Conservation (phyloP, 2,329 filamentous ascomycete species). For the Aspergillus piperis region DNA sequence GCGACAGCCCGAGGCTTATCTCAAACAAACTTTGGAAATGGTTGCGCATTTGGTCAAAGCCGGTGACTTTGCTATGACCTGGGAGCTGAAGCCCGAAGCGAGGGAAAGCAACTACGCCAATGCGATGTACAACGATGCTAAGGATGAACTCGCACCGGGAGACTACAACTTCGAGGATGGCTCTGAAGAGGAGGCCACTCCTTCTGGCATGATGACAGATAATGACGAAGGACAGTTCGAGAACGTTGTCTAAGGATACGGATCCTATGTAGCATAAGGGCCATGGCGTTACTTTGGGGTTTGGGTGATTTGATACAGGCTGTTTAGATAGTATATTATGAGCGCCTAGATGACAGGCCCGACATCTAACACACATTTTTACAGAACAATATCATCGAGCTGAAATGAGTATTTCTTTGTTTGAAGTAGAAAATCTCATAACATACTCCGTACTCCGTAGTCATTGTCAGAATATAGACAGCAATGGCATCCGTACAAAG, state of each 20-base stretch:
- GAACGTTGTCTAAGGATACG: conserved; percentile 58
- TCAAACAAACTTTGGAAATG: conserved; percentile 80
- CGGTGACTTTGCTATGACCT: conserved; percentile 82
- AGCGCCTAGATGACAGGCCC: conserved; percentile 9
- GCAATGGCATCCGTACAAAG: not conserved
- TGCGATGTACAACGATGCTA: conserved; percentile 50
- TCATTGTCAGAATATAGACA: not conserved
- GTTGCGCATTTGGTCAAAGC: conserved; percentile 80
- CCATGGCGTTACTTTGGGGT: conserved; percentile 24
- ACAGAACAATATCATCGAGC: not conserved
- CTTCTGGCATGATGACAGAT: conserved; percentile 56
- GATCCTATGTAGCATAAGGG: conserved; percentile 30
- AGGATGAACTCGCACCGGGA: conserved; percentile 53
- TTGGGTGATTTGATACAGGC: conserved; percentile 16
- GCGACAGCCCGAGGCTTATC: conserved; percentile 87
- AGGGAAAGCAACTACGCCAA: conserved; percentile 54
- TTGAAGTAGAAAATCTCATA: not conserved
- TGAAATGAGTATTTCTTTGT: not conserved
- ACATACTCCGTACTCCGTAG: not conserved
- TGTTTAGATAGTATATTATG: conserved; percentile 13
- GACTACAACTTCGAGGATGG: conserved; percentile 52
- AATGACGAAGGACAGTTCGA: conserved; percentile 76
- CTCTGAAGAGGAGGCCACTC: conserved; percentile 52
- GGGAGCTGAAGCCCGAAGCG: conserved; percentile 75
- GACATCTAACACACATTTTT: not conserved